Percentiles rank a stretch among this genome's conserved stretches.
Conservation (phyloP, 306 rosid genomes). For the Carpinus fangiana region DNA sequence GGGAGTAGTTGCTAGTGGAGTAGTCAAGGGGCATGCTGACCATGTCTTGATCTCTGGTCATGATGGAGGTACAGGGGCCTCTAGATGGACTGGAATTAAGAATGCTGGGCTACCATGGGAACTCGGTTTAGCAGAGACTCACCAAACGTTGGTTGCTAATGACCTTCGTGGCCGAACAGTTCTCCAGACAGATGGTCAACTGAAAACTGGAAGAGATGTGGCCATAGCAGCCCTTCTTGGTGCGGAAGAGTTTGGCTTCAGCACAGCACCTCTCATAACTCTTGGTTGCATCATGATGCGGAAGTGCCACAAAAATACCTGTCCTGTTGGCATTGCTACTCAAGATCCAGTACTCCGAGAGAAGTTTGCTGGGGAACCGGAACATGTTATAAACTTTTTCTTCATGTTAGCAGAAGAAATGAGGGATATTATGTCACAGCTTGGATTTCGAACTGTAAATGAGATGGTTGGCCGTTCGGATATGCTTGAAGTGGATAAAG, state of each 20-base stretch:
- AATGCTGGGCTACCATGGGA: conserved; percentile 99
- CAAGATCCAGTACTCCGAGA: conserved; percentile 99
- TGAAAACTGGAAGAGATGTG: conserved; percentile 98
- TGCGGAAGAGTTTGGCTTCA: conserved; percentile 98
- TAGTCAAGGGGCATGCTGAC: conserved; percentile 98
- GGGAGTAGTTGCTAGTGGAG: conserved; percentile 99
- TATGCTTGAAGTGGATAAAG: conserved; percentile 90
- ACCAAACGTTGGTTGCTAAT: conserved; percentile 95
- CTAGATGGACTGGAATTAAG: conserved; percentile 99
- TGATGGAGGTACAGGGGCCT: conserved; percentile 99
- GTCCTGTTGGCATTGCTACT: conserved; percentile 98
- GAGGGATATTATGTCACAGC: conserved; percentile 90
- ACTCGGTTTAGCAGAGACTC: conserved; percentile 98
- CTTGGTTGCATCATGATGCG: conserved; percentile 99
- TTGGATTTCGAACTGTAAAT: conserved; percentile 75
- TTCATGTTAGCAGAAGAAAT: conserved; percentile 96
- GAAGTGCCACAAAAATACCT: conserved; percentile 97
- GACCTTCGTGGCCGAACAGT: conserved; percentile 93
- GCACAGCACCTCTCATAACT: conserved; percentile 98
- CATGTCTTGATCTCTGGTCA: conserved; percentile 97
- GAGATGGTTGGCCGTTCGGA: conserved; percentile 99
- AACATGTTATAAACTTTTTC: conserved; percentile 93
- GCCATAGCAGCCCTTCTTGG: conserved; percentile 98
- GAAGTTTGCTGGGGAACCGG: conserved; percentile 99
- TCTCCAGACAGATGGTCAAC: conserved; percentile 99